Conservation (phyloP, 805 yeast genomes). For the Nematodospora valgi region DNA sequence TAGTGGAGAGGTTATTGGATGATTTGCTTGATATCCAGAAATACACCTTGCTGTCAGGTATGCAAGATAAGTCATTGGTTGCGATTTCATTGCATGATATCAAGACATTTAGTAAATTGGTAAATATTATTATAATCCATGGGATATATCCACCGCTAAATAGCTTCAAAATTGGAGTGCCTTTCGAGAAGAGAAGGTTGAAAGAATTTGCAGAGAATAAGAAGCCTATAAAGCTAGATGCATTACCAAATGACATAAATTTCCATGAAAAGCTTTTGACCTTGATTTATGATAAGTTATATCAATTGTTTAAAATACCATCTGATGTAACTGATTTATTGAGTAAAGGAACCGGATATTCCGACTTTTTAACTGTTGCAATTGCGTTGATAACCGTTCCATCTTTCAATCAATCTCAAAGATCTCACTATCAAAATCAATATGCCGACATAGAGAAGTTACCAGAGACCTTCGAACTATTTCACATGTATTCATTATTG, state of each 20-base stretch:
- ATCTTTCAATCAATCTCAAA: constrained; percentile 10
- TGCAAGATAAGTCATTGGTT: constrained; percentile 35
- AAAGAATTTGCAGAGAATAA: constrained; percentile 41
- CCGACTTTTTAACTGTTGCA: constrained; percentile 53
- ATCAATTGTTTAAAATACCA: constrained; percentile 30
- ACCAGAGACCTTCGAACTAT: constrained; percentile 68
- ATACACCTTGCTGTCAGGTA: constrained; percentile 23
- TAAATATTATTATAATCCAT: constrained; percentile 62
- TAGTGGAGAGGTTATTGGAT: constrained; percentile 31
- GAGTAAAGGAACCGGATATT: constrained; percentile 62
- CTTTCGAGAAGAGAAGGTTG: constrained; percentile 56
- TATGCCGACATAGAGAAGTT: constrained; percentile 29
- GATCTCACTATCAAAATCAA: constrained; percentile 7
- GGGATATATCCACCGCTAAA: constrained; percentile 69
- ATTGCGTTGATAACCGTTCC: constrained; percentile 42
- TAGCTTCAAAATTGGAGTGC: constrained; percentile 53
- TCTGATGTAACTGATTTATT: constrained; percentile 54
- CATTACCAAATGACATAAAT: constrained; percentile 7
- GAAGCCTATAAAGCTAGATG: constrained; percentile 21
- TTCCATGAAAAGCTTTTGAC: constrained; percentile 19
- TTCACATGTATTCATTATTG: constrained; percentile 56
- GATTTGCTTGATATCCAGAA: constrained; percentile 38
- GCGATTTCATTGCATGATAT: constrained; percentile 83
- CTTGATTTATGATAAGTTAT: constrained; percentile 29
- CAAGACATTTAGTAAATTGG: constrained; percentile 62